Base-by-base conservation (phyloP, 2,329 filamentous ascomycete species). In the Pleurostoma richardsiae region DNA sequence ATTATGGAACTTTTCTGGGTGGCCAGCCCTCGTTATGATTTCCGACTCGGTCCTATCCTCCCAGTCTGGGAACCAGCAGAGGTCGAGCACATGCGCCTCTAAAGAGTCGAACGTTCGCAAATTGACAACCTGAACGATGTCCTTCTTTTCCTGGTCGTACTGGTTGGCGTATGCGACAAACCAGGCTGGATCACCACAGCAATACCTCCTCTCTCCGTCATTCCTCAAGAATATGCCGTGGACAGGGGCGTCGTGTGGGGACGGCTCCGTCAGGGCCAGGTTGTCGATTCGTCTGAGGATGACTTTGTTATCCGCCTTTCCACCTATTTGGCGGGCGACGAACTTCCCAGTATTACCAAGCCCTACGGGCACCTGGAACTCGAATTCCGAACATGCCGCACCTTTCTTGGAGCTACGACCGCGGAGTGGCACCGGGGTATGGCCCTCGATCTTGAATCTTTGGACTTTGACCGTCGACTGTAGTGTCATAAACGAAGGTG, bases 121-220 rank as follows among this genome's bases (percentile, higher is more conserved):
- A 30, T 48, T 50, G 27, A 48, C 42, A 5, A 40, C 48, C 19
- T 19, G 19, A 4, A 6, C 10, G 10, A 48, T 38, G 8, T 27
- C 40, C 19, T 19, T 41, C 30, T 29, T 41, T 26, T 41, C 29
- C 28, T n/a, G 19, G 29, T 33, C 39, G n/a, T 38, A 31, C n/a
- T 28, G 11, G 5, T 8, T 27, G 3, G 2, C 40, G 19, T 30
- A 26, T 39, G 29, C 42, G 26, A 29, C 11, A 7, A 51, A 44
- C 49, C 46, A 51, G 6, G 46, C 10, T 27, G 10, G 46, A 33
- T 50, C 49, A 6, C 49, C 49, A 19, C 46, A 29, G n/a, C 33
- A 38, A 36, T 41, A 41, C 2, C 39, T 33, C 11, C 19, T 10
- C 11, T 26, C 38, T 11, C 30, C 33, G 19, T 41, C 10, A 27